Base-by-base conservation (phyloP, 345 rosid species). In the Lumnitzera racemosa region DNA sequence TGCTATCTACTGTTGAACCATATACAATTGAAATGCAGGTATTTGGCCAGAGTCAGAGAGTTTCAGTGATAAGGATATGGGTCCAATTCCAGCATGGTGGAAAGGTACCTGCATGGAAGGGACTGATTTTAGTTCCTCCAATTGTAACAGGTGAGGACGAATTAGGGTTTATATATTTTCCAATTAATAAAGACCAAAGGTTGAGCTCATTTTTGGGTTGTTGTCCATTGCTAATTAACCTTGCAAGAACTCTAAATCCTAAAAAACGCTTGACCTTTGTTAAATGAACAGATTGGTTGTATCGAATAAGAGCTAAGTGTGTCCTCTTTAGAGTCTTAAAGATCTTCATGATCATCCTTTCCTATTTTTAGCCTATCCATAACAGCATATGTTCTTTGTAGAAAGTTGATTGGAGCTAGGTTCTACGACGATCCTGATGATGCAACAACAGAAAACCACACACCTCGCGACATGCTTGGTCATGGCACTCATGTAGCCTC, bases 31-130 rank as follows among this genome's bases (percentile, higher is more conserved):
- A 53, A 46, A 53, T 25, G 48, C 63, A 89, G 94, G 96, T 12
- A 85, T 89, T 55, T 89, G 90, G 95, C 98, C 96, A 4, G 96
- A 91, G 75, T 80, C 96, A 5, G 77, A 77, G 67, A 91, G 96
- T 69, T 91, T 91, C 52, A 67, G 31, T 49, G 96, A 83, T 78
- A 72, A 84, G 46, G 82, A 68, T 53, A 70, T 89, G 80, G 86
- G 80, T 41, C 72, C 78, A 27, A 55, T 83, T 47, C 96, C 95
- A 0, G 16, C 78, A 51, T 29, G 79, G 61, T 91, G 95, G 98
- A 89, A 83, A 15, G 96, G 96, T 49, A 79, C 77, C 46, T 91
- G 95, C 65, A 72, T 73, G 66, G 51, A 56, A 41, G 88, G 81
- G 29, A 27, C 62, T 3, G 75, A 69, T 71, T 78, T 76, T 70